phyloP scores from a whole-genome alignment of 257 asterid genomes.

The Apocynum venetum region DNA sequence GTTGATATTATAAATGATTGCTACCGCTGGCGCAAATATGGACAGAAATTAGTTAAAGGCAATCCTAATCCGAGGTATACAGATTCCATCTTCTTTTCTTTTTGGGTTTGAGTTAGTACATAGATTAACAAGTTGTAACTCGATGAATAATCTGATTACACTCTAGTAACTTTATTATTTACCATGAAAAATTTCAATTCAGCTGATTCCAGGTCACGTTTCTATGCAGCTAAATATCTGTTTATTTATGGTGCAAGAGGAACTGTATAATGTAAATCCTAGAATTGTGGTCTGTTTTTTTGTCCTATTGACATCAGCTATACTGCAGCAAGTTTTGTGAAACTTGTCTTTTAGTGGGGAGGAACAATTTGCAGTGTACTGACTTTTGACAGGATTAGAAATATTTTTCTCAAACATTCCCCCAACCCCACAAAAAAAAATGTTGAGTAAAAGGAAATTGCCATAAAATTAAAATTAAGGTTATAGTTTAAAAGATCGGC shows the following conservation, averaged over 20 bases:
- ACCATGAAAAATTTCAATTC: not conserved
- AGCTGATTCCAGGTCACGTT: not conserved
- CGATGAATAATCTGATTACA: not conserved
- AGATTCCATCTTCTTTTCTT: not conserved
- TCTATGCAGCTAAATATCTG: not conserved
- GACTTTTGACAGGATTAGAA: not conserved
- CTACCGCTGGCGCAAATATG: slow-evolving; percentile 96
- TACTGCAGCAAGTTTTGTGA: not conserved
- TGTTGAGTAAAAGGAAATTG: not conserved
- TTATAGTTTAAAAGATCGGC: not conserved
- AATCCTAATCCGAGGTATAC: slow-evolving; percentile 91
- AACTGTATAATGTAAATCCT: not conserved
- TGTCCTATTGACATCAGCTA: not conserved
- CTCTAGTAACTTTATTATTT: not conserved
- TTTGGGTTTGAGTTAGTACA: not conserved
- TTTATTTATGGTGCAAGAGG: not conserved
- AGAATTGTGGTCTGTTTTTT: not conserved
- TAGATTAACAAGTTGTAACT: not conserved
- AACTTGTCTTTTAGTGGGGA: not conserved
- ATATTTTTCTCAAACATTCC: not conserved
- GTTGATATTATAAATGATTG: slow-evolving; percentile 83
- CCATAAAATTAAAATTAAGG: not conserved
- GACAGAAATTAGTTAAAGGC: slow-evolving; percentile 94
- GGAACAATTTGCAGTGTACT: not conserved
- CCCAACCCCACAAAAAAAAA: not conserved